These are phyloP conservation scores for Saturnispora silvae DNA, from an alignment of 805 yeast genomes.

Conservation along the genomic window DNA sequence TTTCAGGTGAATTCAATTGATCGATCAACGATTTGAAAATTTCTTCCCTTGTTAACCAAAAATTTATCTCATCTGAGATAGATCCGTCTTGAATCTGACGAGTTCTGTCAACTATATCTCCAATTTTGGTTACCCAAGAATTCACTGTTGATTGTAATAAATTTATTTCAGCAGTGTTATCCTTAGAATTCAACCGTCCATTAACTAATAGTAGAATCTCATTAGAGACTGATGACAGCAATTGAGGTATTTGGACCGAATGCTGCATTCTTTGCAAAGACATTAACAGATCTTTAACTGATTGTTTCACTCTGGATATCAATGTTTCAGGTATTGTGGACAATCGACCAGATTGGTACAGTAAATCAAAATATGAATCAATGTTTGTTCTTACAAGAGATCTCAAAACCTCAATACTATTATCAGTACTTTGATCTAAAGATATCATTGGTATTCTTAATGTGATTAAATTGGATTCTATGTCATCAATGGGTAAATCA, in stretches of 20 bases:
- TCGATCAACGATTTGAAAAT: constrained; percentile 44
- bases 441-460: constrained; percentile 2
- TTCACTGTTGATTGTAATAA: constrained; percentile 60
- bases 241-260: constrained; percentile 57
- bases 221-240: constrained; percentile 40
- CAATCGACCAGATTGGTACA: constrained; percentile 16
- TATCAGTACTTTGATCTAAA: background rate
- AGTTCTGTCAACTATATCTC: constrained; percentile 41
- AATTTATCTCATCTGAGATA: constrained; percentile 55
- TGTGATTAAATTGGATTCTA: background rate
- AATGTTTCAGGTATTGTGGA: constrained; percentile 21
- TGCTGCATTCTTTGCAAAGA: constrained; percentile 62
- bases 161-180: constrained; percentile 51
- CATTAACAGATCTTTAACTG: constrained; percentile 55
- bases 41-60: constrained; percentile 66
- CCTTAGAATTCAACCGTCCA: constrained; percentile 21
- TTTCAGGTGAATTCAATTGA: constrained; percentile 47
- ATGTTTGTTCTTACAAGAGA: constrained; percentile 53
- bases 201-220: constrained; percentile 10
- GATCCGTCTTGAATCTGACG: constrained; percentile 48
- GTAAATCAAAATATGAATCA: constrained; percentile 56
- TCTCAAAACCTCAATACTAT: constrained; percentile 38
- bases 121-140: constrained; percentile 60
- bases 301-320: constrained; percentile 42
- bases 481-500: background rate